A percentile compares a stretch with the other conserved stretches of the same genome.
Conservation (phyloP, 345 rosid genomes). For the Melastoma malabathricum region DNA sequence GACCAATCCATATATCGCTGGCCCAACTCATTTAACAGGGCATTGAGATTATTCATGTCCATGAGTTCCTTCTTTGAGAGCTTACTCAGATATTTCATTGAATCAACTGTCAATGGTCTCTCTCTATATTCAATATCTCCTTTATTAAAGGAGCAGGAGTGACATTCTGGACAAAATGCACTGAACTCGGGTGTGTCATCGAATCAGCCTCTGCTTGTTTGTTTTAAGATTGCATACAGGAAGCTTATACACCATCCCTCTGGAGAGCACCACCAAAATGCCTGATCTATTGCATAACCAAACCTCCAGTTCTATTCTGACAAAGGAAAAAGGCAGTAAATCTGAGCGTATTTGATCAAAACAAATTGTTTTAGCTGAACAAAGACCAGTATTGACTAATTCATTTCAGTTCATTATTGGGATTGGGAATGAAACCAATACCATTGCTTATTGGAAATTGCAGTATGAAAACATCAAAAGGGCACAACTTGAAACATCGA, state of each 20-base stretch:
- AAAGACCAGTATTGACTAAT: background rate
- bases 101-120: slow-evolving; percentile 19
- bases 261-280: slow-evolving; percentile 67
- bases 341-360: slow-evolving; percentile 4
- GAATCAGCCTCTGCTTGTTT: slow-evolving; percentile 23
- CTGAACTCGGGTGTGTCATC: slow-evolving; percentile 1
- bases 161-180: slow-evolving; percentile 6
- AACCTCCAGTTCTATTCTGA: slow-evolving; percentile 80
- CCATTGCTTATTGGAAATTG: too few relatives aligned
- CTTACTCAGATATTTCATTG: slow-evolving; percentile 27
- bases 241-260: slow-evolving; percentile 70
- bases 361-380: background rate
- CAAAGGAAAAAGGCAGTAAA: slow-evolving; percentile 10
- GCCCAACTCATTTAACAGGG: slow-evolving; percentile 69
- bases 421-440: too few relatives aligned
- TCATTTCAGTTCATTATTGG: too few relatives aligned
- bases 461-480: background rate
- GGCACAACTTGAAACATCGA: background rate
- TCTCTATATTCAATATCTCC: slow-evolving; percentile 12
- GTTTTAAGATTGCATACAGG: slow-evolving; percentile 49
- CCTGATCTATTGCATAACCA: slow-evolving; percentile 96
- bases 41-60: slow-evolving; percentile 45
- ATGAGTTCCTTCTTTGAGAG: slow-evolving; percentile 42
- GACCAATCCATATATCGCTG: slow-evolving; percentile 84
- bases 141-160: slow-evolving; percentile 2